Evolutionary conservation across 2,329 filamentous ascomycete genomes (phyloP).

Genomic region (Cyphellophora europaea): DNA sequence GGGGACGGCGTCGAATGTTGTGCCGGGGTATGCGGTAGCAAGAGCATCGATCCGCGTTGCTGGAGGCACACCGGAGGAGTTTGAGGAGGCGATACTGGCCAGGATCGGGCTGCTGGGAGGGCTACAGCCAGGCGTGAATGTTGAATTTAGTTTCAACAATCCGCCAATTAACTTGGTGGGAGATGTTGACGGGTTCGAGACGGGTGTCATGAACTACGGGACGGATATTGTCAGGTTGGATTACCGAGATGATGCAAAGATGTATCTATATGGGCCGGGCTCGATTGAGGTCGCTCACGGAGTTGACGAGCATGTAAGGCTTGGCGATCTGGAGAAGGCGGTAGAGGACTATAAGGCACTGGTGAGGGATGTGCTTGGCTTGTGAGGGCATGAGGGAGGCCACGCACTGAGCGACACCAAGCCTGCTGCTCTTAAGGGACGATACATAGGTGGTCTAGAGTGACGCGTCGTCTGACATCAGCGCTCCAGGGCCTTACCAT

Average conservation of each 20-base stretch:
- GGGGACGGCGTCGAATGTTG: constrained; percentile 79
- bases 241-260: constrained; percentile 47
- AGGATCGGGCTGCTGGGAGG: constrained; percentile 37
- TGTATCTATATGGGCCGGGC: constrained; percentile 52
- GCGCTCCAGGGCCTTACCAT: too few species aligned
- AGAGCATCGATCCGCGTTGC: constrained; percentile 65
- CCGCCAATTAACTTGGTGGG: constrained; percentile 67
- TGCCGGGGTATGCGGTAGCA: constrained; percentile 62
- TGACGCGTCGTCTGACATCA: too few species aligned
- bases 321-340: constrained; percentile 64
- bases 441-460: too few species aligned
- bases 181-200: constrained; percentile 77
- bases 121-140: constrained; percentile 47
- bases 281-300: constrained; percentile 79
- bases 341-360: too few species aligned
- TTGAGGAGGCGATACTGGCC: constrained; percentile 46
- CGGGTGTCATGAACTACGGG: constrained; percentile 75
- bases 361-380: too few species aligned
- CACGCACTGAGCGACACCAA: too few species aligned
- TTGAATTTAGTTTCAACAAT: constrained; percentile 59
- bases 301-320: constrained; percentile 66
- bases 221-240: constrained; percentile 75
- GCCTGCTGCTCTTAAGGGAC: too few species aligned
- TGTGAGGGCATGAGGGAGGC: too few species aligned
- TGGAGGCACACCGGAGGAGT: constrained; percentile 54